Base-by-base conservation (phyloP, 805 yeast species). In the Ogataea minuta region DNA sequence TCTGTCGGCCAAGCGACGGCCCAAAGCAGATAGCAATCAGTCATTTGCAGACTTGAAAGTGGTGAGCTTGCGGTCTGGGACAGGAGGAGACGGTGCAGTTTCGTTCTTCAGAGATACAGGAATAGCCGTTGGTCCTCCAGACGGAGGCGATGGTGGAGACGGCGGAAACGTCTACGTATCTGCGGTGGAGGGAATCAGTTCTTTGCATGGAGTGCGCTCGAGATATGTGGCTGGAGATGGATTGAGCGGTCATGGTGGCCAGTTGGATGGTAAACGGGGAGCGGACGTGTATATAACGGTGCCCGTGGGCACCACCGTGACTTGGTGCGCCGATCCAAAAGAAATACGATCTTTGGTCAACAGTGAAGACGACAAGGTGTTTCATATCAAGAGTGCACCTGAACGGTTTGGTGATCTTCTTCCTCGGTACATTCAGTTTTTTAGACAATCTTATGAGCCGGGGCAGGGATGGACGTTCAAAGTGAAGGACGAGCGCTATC, bases 91-190 rank as follows among this genome's bases (percentile, higher is more conserved):
- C 57, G 99, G 99, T 6, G 70, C 76, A 23, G 82, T 88, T 0
- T 84, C 97, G 0, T 93, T 93, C 62, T 74, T 81, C 43, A 70
- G 96, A 48, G 98, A 88, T 50, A 85, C 95, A 3, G 86, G 89
- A 28, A 65, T 86, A 29, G 72, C 95, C 0, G 72, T 74, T 13
- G 99, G 99, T 0, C 98, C 99, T 0, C 95, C 99, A 0, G 95
- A 90, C 61, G 99, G 99, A n/a, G 99, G 99, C 8, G 97, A 93
- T 64, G 99, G 99, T 21, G 99, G 98, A 4, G 67, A 71, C 45
- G 99, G 99, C 15, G 99, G 99, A 2, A 72, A 81, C 37, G 74
- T 93, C 2, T 91, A 83, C 57, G 77, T 93, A 2, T 86, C 82
- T 56, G 96, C 95, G 3, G 79, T 81, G 2, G 77, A 77, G 34